A percentile compares a stretch with the other conserved stretches of the same genome.
phyloP scores from a whole-genome alignment of 805 yeast species.

The Aciculoconidium aculeatum region DNA sequence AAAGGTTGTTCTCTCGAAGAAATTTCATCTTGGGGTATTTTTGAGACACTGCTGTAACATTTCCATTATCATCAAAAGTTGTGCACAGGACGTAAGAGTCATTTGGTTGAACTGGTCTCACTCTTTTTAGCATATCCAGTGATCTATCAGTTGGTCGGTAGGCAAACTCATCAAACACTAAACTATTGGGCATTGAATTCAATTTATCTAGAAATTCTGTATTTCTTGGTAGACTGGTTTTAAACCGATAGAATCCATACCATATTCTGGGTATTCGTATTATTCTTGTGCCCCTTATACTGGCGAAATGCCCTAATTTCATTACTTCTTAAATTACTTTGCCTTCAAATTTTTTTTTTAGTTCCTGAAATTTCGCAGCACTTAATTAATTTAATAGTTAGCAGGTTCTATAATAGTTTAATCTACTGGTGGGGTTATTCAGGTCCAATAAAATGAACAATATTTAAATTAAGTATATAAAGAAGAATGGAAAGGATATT shows the following conservation, averaged over 20 bases:
- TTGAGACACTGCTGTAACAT: slow-evolving; percentile 61
- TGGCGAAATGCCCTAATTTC: no score
- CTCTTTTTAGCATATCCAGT: no score
- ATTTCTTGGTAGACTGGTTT: slow-evolving; percentile 4
- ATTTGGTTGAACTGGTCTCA: slow-evolving; percentile 43
- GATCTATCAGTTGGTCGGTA: no score
- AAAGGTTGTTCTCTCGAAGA: slow-evolving; percentile 62
- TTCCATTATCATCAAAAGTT: slow-evolving; percentile 65
- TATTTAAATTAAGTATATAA: slow-evolving; percentile 1
- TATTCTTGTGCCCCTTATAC: no score
- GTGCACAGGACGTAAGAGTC: slow-evolving; percentile 70
- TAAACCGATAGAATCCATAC: neutral
- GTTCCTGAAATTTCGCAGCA: no score
- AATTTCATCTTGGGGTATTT: slow-evolving; percentile 71
- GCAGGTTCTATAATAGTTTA: no score
- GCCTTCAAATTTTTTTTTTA: no score
- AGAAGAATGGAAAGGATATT: neutral
- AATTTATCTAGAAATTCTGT: slow-evolving; percentile 4
- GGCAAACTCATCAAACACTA: slow-evolving; percentile 6
- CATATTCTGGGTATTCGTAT: no score
- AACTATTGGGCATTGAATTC: slow-evolving; percentile 4
- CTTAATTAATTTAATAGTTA: no score
- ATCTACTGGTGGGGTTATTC: slow-evolving; percentile 8
- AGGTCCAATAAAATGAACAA: slow-evolving; percentile 4
- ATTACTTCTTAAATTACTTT: no score